phyloP scores from a whole-genome alignment of 306 rosid genomes.

The Hylodesmum podocarpum region DNA sequence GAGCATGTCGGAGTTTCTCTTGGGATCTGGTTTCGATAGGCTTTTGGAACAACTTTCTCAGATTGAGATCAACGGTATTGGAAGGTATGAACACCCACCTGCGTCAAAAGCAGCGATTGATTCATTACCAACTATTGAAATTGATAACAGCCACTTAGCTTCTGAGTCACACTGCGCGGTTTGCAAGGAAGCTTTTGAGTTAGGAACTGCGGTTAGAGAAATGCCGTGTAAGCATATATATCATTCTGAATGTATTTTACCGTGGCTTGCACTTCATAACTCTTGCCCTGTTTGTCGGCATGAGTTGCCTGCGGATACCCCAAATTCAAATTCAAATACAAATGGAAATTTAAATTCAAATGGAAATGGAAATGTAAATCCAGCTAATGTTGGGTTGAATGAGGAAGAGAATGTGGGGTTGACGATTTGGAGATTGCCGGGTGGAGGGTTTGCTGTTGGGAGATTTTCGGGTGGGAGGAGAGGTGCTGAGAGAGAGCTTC shows the following conservation, averaged over 20 bases:
- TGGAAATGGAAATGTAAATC: not conserved
- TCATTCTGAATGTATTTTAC: conserved; percentile 76
- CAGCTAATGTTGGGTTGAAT: not conserved
- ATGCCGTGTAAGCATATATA: conserved; percentile 90
- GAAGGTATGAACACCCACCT: conserved; percentile 61
- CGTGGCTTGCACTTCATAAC: conserved; percentile 79
- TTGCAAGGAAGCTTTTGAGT: conserved; percentile 68
- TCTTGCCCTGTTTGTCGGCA: conserved; percentile 93
- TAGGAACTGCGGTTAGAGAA: conserved; percentile 54
- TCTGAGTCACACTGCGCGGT: conserved; percentile 73
- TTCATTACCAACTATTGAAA: conserved; percentile 66
- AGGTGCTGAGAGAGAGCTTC: conserved; percentile 70
- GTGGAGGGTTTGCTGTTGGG: conserved; percentile 91
- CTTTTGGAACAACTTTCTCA: conserved; percentile 75
- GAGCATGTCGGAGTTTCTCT: conserved; percentile 77
- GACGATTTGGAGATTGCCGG: conserved; percentile 87
- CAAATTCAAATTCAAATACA: not conserved
- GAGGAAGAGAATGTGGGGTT: conserved; percentile 65
- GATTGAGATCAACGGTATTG: conserved; percentile 63
- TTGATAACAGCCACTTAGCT: conserved; percentile 38
- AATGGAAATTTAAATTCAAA: not conserved
- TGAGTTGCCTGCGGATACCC: conserved; percentile 55
- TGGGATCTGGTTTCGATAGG: conserved; percentile 84
- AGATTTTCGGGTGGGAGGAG: conserved; percentile 70
- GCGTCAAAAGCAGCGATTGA: conserved; percentile 80